Base-by-base conservation (phyloP, 1,284 basidiomycete genomes). In the Mycena sp. region DNA sequence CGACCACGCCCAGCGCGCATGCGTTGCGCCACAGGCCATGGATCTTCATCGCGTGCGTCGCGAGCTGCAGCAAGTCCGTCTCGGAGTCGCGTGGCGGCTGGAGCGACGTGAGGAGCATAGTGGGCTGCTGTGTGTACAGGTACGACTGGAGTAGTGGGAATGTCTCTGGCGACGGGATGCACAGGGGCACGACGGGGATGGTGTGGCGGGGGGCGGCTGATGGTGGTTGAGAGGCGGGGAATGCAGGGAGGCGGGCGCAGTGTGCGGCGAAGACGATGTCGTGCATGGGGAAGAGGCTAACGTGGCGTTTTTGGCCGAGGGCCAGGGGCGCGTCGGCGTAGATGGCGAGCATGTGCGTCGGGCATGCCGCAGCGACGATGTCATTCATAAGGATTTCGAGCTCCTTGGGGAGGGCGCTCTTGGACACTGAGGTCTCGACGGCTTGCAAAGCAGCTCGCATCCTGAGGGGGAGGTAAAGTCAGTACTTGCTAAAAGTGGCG, bases 11-110 rank as follows among this genome's bases (percentile, higher is more conserved):
- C 17, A 92, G 76, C 2, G 83, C 82, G 64, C 82, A 83, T 2
- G 80, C 81, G 71, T 90, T 89, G 48, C 80, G 76, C 87, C 89
- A 90, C 16, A 90, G 73, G 1, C 85, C 85, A 64, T 86, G 80
- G 56, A 85, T 74, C 45, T 76, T 69, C 62, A 80, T 76, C 19
- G 81, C 75, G 60, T 79, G 78, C 26, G 48, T 44, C 50, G 71
- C 71, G 23, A 69, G 54, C 25, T 64, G 69, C 23, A 67, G 51
- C 19, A 64, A 30, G 30, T 70, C 70, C 60, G 70, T 65, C n/a
- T 66, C 62, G 0, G n/a, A n/a, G n/a, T n/a, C n/a, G n/a, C 73
- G 72, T 0, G 70, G 65, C 0, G 75, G 81, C 30, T 80, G 70
- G 58, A 83, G 76, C 1, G 73, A 67, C 0, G 75, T 71, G 50